Evolutionary conservation across 2,329 filamentous ascomycete species (phyloP), one percentile per base, ranked within the genome.

Genomic region (Ascochyta lentis): DNA sequence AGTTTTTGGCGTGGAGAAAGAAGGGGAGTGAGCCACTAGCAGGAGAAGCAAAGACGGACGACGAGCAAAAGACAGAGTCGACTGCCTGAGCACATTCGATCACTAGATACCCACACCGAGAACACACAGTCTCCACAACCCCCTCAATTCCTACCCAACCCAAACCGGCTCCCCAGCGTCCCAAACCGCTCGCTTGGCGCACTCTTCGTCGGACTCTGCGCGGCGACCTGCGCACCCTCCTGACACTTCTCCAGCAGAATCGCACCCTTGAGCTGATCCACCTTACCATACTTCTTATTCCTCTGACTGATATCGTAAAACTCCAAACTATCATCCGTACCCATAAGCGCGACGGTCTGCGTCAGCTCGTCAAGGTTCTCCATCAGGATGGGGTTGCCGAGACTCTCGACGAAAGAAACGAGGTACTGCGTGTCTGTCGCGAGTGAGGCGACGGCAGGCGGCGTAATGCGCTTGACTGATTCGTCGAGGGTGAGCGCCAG

Each of bases 271-370:
- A 96, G 82, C 48, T 91, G 90, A 77, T 98, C 92, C 31, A 99
- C 96, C 49, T 92, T 88, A 15, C 92, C 90, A 72, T 96, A 99
- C 73, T 96, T 96, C 79, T 90, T 93, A 77, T 97, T 96, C 48
- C 92, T 83, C 13, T 89, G 90, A 5, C 89, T 90, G 45, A 95
- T 89, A 71, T 99, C 95, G 74, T 95, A 99, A 76, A 96, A 99
- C 75, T 98, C 94, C 63, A 98, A 93, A n/a, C 91, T 86, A 67
- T 96, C 96, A 37, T 96, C 92, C 1, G 84, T 79, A 70, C 91
- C 87, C 84, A 99, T 90, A 24, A 99, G 82, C 56, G 90, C 87
- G 42, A 96, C 89, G 1, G 95, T 98, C 79, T 99, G 95, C 66
- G 94, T 89, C 33, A 99, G 81, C 78, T 98, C 95, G 67, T 97